Percentiles rank a stretch among this genome's conserved stretches.
Evolutionary conservation across 2,329 filamentous ascomycete species (phyloP).

Genomic region (Cordyceps tenuipes): DNA sequence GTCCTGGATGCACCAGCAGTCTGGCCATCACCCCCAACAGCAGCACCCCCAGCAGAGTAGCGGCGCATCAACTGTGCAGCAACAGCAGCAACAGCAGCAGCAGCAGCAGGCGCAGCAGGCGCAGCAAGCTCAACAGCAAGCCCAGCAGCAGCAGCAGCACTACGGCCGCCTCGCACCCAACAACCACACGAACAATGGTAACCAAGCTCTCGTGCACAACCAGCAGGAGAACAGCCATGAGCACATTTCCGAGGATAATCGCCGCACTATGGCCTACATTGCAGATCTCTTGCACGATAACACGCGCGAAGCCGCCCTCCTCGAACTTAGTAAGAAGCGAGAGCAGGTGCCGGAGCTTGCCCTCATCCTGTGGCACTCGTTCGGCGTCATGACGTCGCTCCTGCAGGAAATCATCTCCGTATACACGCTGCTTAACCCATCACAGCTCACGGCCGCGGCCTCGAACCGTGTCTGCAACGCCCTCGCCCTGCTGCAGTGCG

Average conservation of each 20-base stretch:
- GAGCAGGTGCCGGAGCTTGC: constrained; percentile 96
- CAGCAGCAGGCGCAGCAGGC: constrained; percentile 24
- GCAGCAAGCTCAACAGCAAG: constrained; percentile 36
- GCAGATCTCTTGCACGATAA: constrained; percentile 82
- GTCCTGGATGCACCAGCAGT: constrained; percentile 61
- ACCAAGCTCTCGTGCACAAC: constrained; percentile 36
- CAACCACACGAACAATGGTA: constrained; percentile 46
- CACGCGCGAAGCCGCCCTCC: constrained; percentile 79
- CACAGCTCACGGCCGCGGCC: constrained; percentile 92
- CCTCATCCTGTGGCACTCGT: constrained; percentile 95
- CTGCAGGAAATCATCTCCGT: constrained; percentile 98
- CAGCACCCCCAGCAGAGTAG: constrained; percentile 44
- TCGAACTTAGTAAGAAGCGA: constrained; percentile 96
- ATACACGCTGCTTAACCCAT: constrained; percentile 92
- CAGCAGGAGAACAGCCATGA: constrained; percentile 50
- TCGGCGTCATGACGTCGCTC: constrained; percentile 96
- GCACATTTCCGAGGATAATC: constrained; percentile 78
- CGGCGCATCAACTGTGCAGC: constrained; percentile 44
- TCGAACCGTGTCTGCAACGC: constrained; percentile 97
- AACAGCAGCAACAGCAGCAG: constrained; percentile 37
- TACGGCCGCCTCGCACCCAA: constrained; percentile 63
- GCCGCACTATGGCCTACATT: constrained; percentile 86
- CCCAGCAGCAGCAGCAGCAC: constrained; percentile 41
- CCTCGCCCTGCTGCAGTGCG: constrained; percentile 88
- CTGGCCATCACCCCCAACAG: constrained; percentile 45